Base-by-base conservation (phyloP, 345 rosid species). In the Jatropha curcas region DNA sequence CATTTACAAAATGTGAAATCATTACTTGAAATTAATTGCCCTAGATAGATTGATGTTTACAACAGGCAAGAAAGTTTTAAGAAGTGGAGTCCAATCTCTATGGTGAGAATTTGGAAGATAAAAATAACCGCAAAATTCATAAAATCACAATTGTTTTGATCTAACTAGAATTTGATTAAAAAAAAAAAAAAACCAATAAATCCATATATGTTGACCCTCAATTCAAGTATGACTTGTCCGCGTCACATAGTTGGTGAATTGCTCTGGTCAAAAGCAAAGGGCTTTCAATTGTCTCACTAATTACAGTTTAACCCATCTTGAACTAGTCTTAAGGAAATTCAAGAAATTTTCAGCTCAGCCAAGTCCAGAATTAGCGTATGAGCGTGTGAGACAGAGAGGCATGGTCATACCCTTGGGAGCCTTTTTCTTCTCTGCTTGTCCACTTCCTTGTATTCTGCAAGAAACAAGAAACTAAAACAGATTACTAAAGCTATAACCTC, bases 381-480 rank as follows among this genome's bases (percentile, higher is more conserved):
- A 65, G 19, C 56, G 59, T 46, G 72, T 34, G 31, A 64, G 55
- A 67, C 33, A 72, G 63, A 50, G 37, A 58, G 56, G n/a, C 3
- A 33, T 14, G 51, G 35, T 65, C 33, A 31, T 55, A 74, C 74
- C 71, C 50, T 14, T 56, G 33, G 59, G 65, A 65, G 41, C 37
- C 48, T 55, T 35, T 52, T 45, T 48, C 61, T 51, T 35, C 34
- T 30, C 60, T 50, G 51, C 33, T 43, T 8, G 16, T 30, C 37
- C 55, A n/a, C 70, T 67, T 71, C 64, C 67, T 75, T 10, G 33
- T 51, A 31, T 16, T 71, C 84, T 72, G 86, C 55, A 61, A n/a
- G 35, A 61, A 65, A 25, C 27, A 51, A 5, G n/a, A 60, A 50
- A 74, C 39, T 19, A 53, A 4, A 27, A 53, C 35, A 12, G 59